Evolutionary conservation across 179 eudicot genomes (phyloP), one percentile per base, ranked within the genome.

Genomic region (Corrigiola litoralis): DNA sequence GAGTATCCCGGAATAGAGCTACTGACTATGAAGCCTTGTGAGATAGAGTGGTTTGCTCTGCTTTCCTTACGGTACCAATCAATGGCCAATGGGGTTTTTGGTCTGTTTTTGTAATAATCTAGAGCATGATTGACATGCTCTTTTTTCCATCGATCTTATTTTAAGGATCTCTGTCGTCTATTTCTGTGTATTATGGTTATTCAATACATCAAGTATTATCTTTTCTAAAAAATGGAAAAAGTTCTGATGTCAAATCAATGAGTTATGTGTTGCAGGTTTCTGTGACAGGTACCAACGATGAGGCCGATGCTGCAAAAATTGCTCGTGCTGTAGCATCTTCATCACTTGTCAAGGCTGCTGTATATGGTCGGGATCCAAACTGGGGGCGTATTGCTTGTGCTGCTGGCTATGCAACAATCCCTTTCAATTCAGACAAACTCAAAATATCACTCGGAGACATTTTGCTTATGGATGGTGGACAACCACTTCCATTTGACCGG

Each of bases 341-440:
- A 65, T 91, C 97, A 32, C 87, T 91, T 53, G 75, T 84, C 70
- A 92, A 92, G 98, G 95, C 97, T 72, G 98, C 98, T 61, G 81
- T 90, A 25, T 90, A 87, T 56, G 98, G 98, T 11, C 84, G 99
- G 77, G 97, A 94, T 86, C 99, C 99, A 59, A 94, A 94, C 69
- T 94, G 99, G 99, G 97, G 99, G 12, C 95, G 97, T 58, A 90
- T 94, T 70, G 99, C 99, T 21, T 94, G 97, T 81, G 95, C 99
- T 77, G 96, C 92, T 75, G 99, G 98, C 56, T 90, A 84, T 79
- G 95, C 95, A 20, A 89, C 87, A 23, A 66, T 94, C 66, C 82
- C 87, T 56, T 94, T 90, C 56, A 71, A 90, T 61, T 81, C 72
- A 63, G 80, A 68, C 63, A 67, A 79, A 41, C 99, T 94, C 57